phyloP scores from a whole-genome alignment of 2,329 filamentous ascomycete species.

The Penicillium freii region DNA sequence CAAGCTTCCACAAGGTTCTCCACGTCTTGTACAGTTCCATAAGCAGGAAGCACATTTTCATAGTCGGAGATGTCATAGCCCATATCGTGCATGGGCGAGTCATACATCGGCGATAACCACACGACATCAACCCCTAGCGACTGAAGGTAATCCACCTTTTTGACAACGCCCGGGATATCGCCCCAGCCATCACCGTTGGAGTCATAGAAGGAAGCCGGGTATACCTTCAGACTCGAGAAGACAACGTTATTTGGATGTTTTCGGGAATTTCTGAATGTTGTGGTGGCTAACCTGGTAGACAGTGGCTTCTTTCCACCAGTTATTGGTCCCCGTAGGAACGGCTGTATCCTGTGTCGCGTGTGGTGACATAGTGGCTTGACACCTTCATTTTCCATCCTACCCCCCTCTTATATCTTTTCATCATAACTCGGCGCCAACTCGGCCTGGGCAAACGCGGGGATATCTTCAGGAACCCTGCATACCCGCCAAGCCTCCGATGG shows the following conservation, averaged over 20 bases:
- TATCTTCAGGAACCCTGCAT: not conserved
- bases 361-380: slow-evolving; percentile 17
- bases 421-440: slow-evolving; percentile 2
- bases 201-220: slow-evolving; percentile 46
- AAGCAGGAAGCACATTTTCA: slow-evolving; percentile 58
- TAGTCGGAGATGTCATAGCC: slow-evolving; percentile 69
- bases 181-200: slow-evolving; percentile 63
- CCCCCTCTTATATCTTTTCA: slow-evolving; percentile 4
- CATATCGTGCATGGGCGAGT: slow-evolving; percentile 66
- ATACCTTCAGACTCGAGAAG: slow-evolving; percentile 16
- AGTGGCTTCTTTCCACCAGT: slow-evolving; percentile 40
- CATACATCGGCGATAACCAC: slow-evolving; percentile 67
- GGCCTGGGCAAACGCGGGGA: not conserved
- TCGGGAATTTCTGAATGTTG: not conserved
- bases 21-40: slow-evolving; percentile 62
- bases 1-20: slow-evolving; percentile 56
- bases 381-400: not conserved
- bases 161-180: slow-evolving; percentile 61
- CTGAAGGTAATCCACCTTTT: slow-evolving; percentile 62
- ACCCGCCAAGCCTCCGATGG: slow-evolving; percentile 7
- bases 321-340: slow-evolving; percentile 23
- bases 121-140: slow-evolving; percentile 62
- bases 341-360: slow-evolving; percentile 7
- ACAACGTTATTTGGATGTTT: not conserved
- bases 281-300: slow-evolving; percentile 29